Conservation (phyloP, 257 asterid genomes). For the Echites panduratus region DNA sequence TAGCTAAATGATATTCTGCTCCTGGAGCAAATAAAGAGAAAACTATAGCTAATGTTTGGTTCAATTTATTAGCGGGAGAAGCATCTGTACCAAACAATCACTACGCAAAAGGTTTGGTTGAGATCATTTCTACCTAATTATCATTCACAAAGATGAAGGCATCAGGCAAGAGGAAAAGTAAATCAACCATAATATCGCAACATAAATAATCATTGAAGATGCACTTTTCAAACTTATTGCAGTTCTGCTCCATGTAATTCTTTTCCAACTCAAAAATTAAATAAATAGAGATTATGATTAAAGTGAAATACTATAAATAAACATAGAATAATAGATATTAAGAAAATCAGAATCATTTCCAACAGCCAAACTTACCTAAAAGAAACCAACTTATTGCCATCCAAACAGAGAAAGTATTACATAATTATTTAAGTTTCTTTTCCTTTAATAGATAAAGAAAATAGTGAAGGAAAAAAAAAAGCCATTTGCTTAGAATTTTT, state of each 20-base stretch:
- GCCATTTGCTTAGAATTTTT: neutral
- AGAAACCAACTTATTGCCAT: neutral
- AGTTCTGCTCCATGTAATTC: neutral
- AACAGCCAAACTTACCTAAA: neutral
- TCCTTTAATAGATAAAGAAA: neutral
- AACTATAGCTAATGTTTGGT: neutral
- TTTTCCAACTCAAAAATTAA: neutral
- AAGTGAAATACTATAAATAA: neutral
- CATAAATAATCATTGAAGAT: neutral
- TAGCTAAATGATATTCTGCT: no score
- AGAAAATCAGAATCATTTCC: neutral
- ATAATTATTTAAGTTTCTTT: neutral
- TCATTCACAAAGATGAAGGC: no score
- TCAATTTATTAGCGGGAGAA: neutral
- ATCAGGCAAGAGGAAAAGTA: neutral
- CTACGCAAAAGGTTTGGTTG: neutral
- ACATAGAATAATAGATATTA: neutral
- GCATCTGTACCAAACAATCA: neutral
- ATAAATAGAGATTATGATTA: neutral
- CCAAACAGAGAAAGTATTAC: neutral
- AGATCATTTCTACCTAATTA: neutral
- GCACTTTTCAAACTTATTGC: neutral
- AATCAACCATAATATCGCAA: neutral
- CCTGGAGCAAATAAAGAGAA: neutral
- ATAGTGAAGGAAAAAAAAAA: neutral